These are phyloP conservation scores for Papiliotrema flavescens DNA, from an alignment of 1,284 basidiomycete genomes.

Conservation along the genomic window DNA sequence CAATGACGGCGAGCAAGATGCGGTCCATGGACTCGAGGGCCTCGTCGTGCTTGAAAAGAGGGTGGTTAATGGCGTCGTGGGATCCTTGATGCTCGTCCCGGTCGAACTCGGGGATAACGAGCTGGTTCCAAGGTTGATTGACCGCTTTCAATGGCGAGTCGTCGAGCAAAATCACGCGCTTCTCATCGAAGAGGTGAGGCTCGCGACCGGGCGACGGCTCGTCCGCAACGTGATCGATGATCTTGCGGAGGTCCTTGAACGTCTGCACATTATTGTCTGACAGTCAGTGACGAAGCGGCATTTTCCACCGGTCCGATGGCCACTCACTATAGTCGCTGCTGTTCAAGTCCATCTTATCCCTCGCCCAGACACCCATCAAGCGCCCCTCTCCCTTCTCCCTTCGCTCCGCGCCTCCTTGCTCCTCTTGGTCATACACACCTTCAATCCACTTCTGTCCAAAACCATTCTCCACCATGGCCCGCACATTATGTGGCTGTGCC, in stretches of 20 bases:
- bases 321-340: conserved; percentile 34
- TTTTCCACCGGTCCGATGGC: neutral
- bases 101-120: conserved; percentile 45
- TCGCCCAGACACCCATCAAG: conserved; percentile 44
- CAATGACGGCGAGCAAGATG: conserved; percentile 41
- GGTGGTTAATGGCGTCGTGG: conserved; percentile 1
- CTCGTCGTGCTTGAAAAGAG: neutral
- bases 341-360: conserved; percentile 42
- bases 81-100: conserved; percentile 17
- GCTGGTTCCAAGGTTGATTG: conserved; percentile 46
- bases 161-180: conserved; percentile 39
- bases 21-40: conserved; percentile 26
- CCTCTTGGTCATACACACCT: conserved; percentile 32
- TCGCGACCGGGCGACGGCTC: neutral
- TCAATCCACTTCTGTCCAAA: conserved; percentile 33
- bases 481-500: conserved; percentile 47
- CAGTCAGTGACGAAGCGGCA: conserved; percentile 1
- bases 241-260: conserved; percentile 44
- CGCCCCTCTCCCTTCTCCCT: conserved; percentile 33
- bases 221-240: conserved; percentile 23
- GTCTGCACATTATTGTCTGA: conserved; percentile 40
- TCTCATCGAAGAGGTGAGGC: conserved; percentile 20
- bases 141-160: conserved; percentile 47
- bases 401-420: conserved; percentile 4
- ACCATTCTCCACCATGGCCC: conserved; percentile 39